Evolutionary conservation across 2,329 filamentous ascomycete genomes (phyloP).

Genomic region (Cordyceps militaris): DNA sequence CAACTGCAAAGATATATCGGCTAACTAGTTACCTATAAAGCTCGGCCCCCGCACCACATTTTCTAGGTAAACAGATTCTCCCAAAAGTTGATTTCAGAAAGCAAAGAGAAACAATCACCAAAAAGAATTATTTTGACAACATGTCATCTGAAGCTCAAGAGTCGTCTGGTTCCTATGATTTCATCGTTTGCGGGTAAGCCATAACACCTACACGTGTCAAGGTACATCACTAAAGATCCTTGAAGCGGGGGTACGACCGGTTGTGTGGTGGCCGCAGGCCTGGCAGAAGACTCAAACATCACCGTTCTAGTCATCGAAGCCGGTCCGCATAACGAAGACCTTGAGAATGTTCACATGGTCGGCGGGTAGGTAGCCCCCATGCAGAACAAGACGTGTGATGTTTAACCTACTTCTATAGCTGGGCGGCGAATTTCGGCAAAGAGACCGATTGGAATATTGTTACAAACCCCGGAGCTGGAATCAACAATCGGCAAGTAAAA

Average conservation of each 20-base stretch:
- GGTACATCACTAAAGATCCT: neutral
- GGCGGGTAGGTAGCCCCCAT: conserved; percentile 32
- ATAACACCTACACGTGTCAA: neutral
- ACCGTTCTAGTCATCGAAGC: conserved; percentile 31
- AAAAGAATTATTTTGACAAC: neutral
- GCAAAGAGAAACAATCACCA: neutral
- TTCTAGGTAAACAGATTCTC: neutral
- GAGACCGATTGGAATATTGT: conserved; percentile 46
- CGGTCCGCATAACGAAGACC: conserved; percentile 32
- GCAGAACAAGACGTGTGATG: neutral
- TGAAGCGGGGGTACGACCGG: conserved; percentile 30
- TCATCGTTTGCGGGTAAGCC: conserved; percentile 29
- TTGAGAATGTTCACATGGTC: conserved; percentile 44
- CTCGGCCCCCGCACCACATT: neutral
- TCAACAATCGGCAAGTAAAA: conserved; percentile 38
- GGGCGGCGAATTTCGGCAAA: conserved; percentile 39
- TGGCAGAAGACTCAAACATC: conserved; percentile 26
- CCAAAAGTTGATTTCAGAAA: neutral
- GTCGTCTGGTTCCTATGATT: conserved; percentile 21
- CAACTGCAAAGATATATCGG: neutral
- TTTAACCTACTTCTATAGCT: conserved; percentile 18
- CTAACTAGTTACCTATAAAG: neutral
- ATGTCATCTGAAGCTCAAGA: neutral
- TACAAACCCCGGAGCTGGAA: conserved; percentile 30
- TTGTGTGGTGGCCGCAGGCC: conserved; percentile 30